Evolutionary conservation across 306 rosid genomes (phyloP).

Genomic region (Cucurbita moschata): DNA sequence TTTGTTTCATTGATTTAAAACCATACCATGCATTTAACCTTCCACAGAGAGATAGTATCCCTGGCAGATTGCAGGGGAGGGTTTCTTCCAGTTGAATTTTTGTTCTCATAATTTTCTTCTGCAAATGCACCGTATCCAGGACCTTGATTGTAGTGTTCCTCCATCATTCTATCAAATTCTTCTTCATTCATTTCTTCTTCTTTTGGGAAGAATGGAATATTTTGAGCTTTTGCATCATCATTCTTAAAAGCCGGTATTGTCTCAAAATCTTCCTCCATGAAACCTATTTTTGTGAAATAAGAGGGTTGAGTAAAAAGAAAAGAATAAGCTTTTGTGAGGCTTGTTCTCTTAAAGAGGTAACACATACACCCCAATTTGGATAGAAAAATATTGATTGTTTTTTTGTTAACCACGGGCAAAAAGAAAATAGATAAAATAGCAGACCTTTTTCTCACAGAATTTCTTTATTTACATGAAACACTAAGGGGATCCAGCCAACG

Average conservation of each 20-base stretch:
- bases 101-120: constrained; percentile 57
- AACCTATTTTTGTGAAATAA: constrained; percentile 21
- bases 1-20: neutral
- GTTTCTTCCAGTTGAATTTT: constrained; percentile 24
- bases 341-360: neutral
- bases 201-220: constrained; percentile 44
- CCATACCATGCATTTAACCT: constrained; percentile 87
- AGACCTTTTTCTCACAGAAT: neutral
- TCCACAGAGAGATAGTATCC: constrained; percentile 54
- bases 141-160: constrained; percentile 36
- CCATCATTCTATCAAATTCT: constrained; percentile 69
- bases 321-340: neutral
- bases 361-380: neutral
- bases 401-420: neutral
- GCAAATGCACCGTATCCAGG: constrained; percentile 28
- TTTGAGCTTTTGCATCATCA: constrained; percentile 30
- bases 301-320: constrained; percentile 6
- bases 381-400: neutral
- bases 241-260: constrained; percentile 13
- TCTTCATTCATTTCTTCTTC: constrained; percentile 68
- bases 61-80: constrained; percentile 15
- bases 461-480: neutral
- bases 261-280: constrained; percentile 39
- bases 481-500: neutral
- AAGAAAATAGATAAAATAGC: neutral